Base-by-base conservation (phyloP, 2,329 filamentous ascomycete species). In the Sporothrix brunneoviolacea region DNA sequence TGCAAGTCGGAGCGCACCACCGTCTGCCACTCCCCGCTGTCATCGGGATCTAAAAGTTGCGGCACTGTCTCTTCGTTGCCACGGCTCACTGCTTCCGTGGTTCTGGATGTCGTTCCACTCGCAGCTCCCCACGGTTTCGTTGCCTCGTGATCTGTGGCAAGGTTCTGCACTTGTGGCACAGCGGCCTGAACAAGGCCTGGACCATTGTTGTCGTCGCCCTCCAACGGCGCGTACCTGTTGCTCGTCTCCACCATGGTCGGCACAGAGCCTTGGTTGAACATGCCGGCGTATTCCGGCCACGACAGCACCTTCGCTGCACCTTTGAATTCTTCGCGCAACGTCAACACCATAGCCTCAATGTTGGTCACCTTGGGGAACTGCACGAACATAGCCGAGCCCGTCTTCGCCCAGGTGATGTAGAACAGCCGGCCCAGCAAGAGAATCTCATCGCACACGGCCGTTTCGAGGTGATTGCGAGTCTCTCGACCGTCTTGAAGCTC, bases 311-410 rank as follows among this genome's bases (percentile, higher is more conserved):
- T 33, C 8, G 27, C 28, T 3, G 15, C 19, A 15, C 27, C 36
- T 3, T 9, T n/a, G 24, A 48, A 48, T 10, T 16, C 12, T 8
- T 8, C 8, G 16, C 41, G 28, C 10, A 35, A 18, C 10, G 15
- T 19, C 3, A 46, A 15, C 43, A 46, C 8, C 33, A 7, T 12
- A 13, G 36, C 43, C 8, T 46, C 43, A 13, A 46, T 21, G 32
- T 37, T n/a, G 6, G 13, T 15, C 21, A 38, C 41, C 2, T 41
- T 27, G 10, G 51, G 46, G 27, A 53, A 53, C 46, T 53, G 41
- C 15, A 50, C 19, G 19, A 48, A 35, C 21, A 52, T 12, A 2
- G 36, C 39, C 6, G 5, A 5, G 10, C 12, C 10, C 2, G 15
- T 21, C 15, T 3, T 28, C 24, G 24, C 5, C 24, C 13, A 3